Evolutionary conservation across 805 yeast species (phyloP).

Genomic region (Phaffomyces thermotolerans): DNA sequence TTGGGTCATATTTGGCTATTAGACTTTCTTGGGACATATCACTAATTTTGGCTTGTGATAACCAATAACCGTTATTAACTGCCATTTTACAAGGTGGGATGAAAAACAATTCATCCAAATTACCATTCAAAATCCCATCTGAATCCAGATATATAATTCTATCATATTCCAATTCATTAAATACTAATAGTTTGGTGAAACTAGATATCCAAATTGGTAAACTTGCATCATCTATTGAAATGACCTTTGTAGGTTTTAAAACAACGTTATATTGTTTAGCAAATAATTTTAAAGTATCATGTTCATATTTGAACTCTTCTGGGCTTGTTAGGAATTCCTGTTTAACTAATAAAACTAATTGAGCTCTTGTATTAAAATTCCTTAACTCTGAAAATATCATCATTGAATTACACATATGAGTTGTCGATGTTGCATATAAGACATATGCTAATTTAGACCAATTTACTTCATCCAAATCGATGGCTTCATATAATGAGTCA

Average conservation of each 20-base stretch:
- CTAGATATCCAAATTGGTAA: conserved; percentile 38
- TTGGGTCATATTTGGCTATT: conserved; percentile 14
- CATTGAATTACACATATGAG: conserved; percentile 46
- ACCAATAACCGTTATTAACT: conserved; percentile 39
- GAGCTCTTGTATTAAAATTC: conserved; percentile 33
- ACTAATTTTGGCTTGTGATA: conserved; percentile 23
- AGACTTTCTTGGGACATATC: conserved; percentile 13
- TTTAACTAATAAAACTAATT: conserved; percentile 39
- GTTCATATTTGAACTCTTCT: conserved; percentile 6
- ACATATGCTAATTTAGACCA: conserved; percentile 49
- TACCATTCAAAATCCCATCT: conserved; percentile 36
- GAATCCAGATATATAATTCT: conserved; percentile 52
- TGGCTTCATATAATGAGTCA: conserved; percentile 12
- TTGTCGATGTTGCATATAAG: conserved; percentile 48
- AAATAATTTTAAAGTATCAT: conserved; percentile 7
- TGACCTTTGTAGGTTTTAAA: conserved; percentile 14
- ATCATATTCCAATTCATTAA: conserved; percentile 42
- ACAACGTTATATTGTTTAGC: conserved; percentile 9
- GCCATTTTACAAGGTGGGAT: conserved; percentile 41
- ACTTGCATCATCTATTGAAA: conserved; percentile 12
- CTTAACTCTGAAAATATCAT: conserved; percentile 38
- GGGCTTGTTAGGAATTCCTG: conserved; percentile 22
- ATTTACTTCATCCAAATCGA: conserved; percentile 21
- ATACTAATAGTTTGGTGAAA: conserved; percentile 49
- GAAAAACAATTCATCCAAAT: conserved; percentile 46